Base-by-base conservation (phyloP, 2,329 filamentous ascomycete genomes). In the Hortaea werneckii region DNA sequence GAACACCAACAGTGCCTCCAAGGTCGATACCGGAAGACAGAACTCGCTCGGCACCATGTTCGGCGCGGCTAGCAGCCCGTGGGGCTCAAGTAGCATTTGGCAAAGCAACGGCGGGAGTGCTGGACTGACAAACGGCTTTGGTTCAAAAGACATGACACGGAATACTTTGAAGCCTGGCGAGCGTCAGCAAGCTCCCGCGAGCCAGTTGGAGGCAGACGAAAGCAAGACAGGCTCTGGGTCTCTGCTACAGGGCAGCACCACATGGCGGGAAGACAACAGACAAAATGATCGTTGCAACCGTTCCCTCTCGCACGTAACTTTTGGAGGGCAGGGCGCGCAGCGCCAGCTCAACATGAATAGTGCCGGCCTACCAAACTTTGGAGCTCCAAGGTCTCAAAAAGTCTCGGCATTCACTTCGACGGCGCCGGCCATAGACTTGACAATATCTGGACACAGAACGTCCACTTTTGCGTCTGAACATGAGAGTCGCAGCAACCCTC, bases 161-260 rank as follows among this genome's bases (percentile, higher is more conserved):
- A 58, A 59, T 27, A 54, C 38, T 44, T 53, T 56, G 40, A 53
- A 54, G 42, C 53, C 57, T 47, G 53, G 54, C 42, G 55, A 56
- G 32, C 48, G 32, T 6, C 29, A 42, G 20, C 47, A 45, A 42
- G 52, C 56, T 34, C 57, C 59, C 37, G 50, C 55, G 8, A 50
- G 55, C 20, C 37, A 39, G 20, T 8, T n/a, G 13, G 37, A 50
- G 56, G 5, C 43, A 52, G 52, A 72, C 35, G 75, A 77, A 54
- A 73, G 69, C 45, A 78, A 82, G 58, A 80, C 79, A 3, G 84
- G 83, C 41, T 86, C 83, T 5, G 75, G 80, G 50, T 83, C 82
- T 48, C 70, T 88, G 35, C 73, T 85, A 49, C 74, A 78, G 10
- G 48, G 43, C 39, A 78, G 80, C 37, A 85, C 83, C 7, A 82